Percentiles rank a stretch among this genome's conserved stretches.
phyloP scores from a whole-genome alignment of 1,284 basidiomycete genomes.

The Malassezia nana region DNA sequence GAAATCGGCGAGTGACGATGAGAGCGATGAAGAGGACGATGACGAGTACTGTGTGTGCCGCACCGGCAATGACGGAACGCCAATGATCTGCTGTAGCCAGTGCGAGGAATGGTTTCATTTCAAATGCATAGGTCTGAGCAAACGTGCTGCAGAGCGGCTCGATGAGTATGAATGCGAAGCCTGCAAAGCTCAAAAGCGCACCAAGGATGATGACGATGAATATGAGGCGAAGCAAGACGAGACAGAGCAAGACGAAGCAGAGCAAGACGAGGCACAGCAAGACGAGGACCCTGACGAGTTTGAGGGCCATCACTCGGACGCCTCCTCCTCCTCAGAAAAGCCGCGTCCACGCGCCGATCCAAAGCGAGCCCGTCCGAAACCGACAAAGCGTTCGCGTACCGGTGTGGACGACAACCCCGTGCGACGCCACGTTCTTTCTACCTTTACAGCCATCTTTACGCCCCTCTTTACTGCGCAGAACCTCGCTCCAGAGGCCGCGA shows the following conservation, averaged over 20 bases:
- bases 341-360: too few species aligned
- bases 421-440: constrained; percentile 13
- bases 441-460: constrained; percentile 10
- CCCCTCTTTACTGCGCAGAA: constrained; percentile 1
- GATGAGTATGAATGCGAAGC: constrained; percentile 33
- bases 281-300: not conserved
- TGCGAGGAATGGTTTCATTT: constrained; percentile 46
- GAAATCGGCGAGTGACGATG: not conserved
- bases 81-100: constrained; percentile 40
- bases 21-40: constrained; percentile 16
- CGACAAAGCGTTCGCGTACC: not conserved
- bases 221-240: constrained; percentile 1
- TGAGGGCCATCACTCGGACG: not conserved
- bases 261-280: not conserved
- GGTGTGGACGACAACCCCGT: constrained; percentile 9
- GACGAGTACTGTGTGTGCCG: constrained; percentile 39
- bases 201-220: not conserved
- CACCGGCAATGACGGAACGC: constrained; percentile 37
- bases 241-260: not conserved
- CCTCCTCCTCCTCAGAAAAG: not conserved
- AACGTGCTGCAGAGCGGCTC: constrained; percentile 33
- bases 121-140: constrained; percentile 35
- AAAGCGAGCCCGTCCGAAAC: not conserved
- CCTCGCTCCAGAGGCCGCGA: not conserved
- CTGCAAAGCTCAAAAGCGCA: constrained; percentile 13